phyloP scores from a whole-genome alignment of 2,329 filamentous ascomycete genomes.

The Byssochlamys sp. region DNA sequence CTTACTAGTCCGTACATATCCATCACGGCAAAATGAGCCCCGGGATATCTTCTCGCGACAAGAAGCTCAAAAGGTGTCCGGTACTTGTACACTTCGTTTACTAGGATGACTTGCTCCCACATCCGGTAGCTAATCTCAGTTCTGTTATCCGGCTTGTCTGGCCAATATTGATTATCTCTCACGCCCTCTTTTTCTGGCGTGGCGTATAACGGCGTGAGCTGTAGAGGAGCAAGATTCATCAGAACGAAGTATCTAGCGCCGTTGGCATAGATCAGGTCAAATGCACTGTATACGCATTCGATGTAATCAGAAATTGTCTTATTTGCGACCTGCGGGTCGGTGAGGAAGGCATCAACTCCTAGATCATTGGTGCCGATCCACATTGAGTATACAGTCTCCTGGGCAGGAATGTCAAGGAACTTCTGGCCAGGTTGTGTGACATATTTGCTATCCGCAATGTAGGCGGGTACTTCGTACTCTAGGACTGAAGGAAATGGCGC shows the following conservation, averaged over 20 bases:
- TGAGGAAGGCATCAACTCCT: constrained; percentile 55
- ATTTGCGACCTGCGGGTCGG: constrained; percentile 50
- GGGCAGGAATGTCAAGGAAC: constrained; percentile 36
- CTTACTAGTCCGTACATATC: constrained; percentile 54
- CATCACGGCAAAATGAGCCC: constrained; percentile 55
- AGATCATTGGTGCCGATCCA: constrained; percentile 80
- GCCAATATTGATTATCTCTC: constrained; percentile 38
- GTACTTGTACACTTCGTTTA: constrained; percentile 45
- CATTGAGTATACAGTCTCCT: constrained; percentile 62
- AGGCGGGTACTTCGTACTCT: constrained; percentile 49
- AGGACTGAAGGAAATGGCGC: constrained; percentile 52
- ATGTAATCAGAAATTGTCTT: constrained; percentile 57
- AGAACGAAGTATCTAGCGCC: constrained; percentile 64
- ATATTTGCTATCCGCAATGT: constrained; percentile 19
- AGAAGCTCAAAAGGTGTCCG: constrained; percentile 40
- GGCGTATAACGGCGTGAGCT: constrained; percentile 60
- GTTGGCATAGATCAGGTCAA: constrained; percentile 54
- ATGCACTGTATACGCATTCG: constrained; percentile 56
- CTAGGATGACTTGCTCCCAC: constrained; percentile 41
- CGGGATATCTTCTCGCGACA: constrained; percentile 38
- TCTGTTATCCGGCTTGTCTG: constrained; percentile 39
- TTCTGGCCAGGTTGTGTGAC: constrained; percentile 4
- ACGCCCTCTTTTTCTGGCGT: constrained; percentile 38
- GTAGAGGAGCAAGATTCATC: constrained; percentile 58
- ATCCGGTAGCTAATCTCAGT: constrained; percentile 45